phyloP scores from a whole-genome alignment of 129 eudicot species.

The Chrysanthemum makinoi region DNA sequence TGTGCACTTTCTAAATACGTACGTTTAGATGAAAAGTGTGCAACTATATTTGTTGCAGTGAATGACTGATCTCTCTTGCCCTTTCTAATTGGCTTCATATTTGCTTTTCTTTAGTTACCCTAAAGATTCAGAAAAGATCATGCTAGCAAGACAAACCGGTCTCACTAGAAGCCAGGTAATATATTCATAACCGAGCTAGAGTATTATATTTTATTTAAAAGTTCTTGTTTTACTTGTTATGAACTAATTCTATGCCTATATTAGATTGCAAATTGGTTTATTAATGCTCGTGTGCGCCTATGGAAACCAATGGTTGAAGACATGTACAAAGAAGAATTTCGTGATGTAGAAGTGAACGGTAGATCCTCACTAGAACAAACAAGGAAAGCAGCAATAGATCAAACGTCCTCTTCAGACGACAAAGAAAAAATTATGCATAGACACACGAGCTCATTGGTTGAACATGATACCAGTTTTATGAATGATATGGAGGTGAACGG shows the following conservation, averaged over 20 bases:
- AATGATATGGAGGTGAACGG: slow-evolving; percentile 22
- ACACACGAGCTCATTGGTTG: slow-evolving; percentile 26
- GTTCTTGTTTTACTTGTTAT: neutral
- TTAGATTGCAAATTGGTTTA: slow-evolving; percentile 98
- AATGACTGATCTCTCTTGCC: neutral
- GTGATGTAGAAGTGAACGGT: slow-evolving; percentile 49
- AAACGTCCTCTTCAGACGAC: slow-evolving; percentile 42
- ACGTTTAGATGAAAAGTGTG: neutral
- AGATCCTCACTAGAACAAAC: slow-evolving; percentile 39
- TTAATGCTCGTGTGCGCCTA: slow-evolving; percentile 92
- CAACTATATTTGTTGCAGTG: neutral
- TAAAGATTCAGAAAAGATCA: slow-evolving; percentile 85
- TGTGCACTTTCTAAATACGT: no score
- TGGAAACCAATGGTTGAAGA: slow-evolving; percentile 99
- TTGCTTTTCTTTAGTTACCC: slow-evolving; percentile 61
- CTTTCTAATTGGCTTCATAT: neutral
- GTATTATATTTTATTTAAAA: neutral
- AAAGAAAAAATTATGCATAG: slow-evolving; percentile 46
- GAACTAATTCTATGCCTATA: neutral
- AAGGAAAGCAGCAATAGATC: slow-evolving; percentile 34
- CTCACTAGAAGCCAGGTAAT: slow-evolving; percentile 92
- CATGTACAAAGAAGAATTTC: slow-evolving; percentile 94
- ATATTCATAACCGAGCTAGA: slow-evolving; percentile 13
- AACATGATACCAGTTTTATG: slow-evolving; percentile 3
- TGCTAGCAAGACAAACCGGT: slow-evolving; percentile 90